These are phyloP conservation scores for Podosphaera aphanis DNA, from an alignment of 2,329 filamentous ascomycete species.

Conservation along the genomic window DNA sequence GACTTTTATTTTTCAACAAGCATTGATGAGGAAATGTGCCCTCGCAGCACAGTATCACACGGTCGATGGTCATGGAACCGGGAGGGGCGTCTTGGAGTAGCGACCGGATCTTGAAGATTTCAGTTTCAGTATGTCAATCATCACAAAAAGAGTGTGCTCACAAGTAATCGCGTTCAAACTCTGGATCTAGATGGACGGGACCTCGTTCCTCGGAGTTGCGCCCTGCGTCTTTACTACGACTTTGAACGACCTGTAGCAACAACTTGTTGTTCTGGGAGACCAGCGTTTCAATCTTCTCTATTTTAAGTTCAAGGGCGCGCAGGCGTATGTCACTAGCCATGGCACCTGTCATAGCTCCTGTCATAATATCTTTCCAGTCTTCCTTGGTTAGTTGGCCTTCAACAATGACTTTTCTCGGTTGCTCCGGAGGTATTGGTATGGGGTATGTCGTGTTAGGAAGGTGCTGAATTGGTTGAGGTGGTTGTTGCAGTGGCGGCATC, in stretches of 20 bases:
- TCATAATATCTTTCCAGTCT: constrained; percentile 16
- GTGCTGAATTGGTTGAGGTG: constrained; percentile 6
- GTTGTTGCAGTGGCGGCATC: too few relatives aligned
- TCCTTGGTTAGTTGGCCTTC: constrained; percentile 15
- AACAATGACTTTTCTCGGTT: constrained; percentile 13
- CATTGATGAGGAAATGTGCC: too few relatives aligned
- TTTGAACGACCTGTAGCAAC: constrained; percentile 12
- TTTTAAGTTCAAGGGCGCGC: constrained; percentile 13
- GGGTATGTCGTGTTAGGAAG: constrained; percentile 4
- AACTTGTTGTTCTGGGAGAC: constrained; percentile 16
- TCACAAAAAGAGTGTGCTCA: constrained; percentile 9
- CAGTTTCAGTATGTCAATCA: background rate
- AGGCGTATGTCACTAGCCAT: constrained; percentile 15
- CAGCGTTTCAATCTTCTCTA: constrained; percentile 15
- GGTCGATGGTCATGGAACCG: constrained; percentile 9
- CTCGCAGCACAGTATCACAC: background rate
- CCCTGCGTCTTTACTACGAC: constrained; percentile 11
- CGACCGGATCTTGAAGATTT: constrained; percentile 10
- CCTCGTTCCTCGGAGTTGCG: constrained; percentile 12
- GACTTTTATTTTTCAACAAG: too few relatives aligned
- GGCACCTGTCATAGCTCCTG: too few relatives aligned
- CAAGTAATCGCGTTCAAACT: constrained; percentile 17
- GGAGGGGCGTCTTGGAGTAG: constrained; percentile 14
- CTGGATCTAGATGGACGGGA: constrained; percentile 16
- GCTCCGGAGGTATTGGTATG: constrained; percentile 8